Percentiles rank a stretch among this genome's conserved stretches.
These are phyloP conservation scores for Colletotrichum sp. DNA, from an alignment of 2,329 filamentous ascomycete genomes.

Conservation along the genomic window DNA sequence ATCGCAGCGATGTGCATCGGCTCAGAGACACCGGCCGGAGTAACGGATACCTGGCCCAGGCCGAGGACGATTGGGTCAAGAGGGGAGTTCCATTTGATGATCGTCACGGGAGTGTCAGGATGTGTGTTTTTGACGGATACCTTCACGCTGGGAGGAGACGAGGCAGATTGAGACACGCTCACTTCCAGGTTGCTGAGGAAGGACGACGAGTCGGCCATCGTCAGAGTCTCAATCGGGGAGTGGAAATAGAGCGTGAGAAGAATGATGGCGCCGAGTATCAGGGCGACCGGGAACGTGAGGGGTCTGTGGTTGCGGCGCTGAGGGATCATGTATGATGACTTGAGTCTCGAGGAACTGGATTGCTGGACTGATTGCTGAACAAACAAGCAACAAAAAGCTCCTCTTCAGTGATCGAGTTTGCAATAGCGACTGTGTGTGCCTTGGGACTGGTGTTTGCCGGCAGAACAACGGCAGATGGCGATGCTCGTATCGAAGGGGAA, in stretches of 20 bases:
- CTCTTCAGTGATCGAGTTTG: neutral
- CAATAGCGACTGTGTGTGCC: neutral
- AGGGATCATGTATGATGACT: neutral
- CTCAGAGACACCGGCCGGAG: constrained; percentile 32
- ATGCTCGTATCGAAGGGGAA: neutral
- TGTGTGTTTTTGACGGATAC: constrained; percentile 45
- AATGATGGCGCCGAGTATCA: neutral
- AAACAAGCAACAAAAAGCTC: neutral
- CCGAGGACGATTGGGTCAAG: constrained; percentile 45
- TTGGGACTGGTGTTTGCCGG: neutral
- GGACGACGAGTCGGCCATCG: neutral
- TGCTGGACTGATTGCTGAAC: neutral
- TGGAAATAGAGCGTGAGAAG: neutral
- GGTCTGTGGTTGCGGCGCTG: neutral
- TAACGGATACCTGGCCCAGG: constrained; percentile 45
- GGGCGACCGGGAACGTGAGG: neutral
- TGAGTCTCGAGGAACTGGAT: neutral
- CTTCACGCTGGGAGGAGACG: constrained; percentile 38
- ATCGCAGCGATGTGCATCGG: constrained; percentile 43
- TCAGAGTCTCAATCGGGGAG: neutral
- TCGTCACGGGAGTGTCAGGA: constrained; percentile 36
- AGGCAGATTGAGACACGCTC: constrained; percentile 33
- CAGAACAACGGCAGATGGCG: neutral
- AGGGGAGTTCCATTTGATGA: constrained; percentile 49
- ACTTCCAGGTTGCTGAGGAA: neutral